Evolutionary conservation across 129 eudicot genomes (phyloP).

Genomic region (sunflower (Helianthus annuus)): HanXRQr2.0-SUNRISE NC_035436.2:80957887-80958386

Average conservation of each 20-base stretch:
- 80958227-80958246: background rate
- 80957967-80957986: background rate
- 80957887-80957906: conserved; percentile 53
- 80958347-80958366: conserved; percentile 75
- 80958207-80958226: background rate
- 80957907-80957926: conserved; percentile 35
- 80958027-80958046: conserved; percentile 67
- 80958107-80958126: conserved; percentile 82
- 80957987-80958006: background rate
- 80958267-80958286: conserved; percentile 57
- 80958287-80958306: conserved; percentile 58
- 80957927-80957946: background rate
- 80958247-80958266: background rate
- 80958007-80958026: conserved; percentile 42
- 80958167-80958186: conserved; percentile 71
- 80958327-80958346: conserved; percentile 69
- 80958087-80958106: conserved; percentile 73
- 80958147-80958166: conserved; percentile 71
- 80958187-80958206: conserved; percentile 42
- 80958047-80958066: conserved; percentile 65
- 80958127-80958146: conserved; percentile 76
- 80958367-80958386: conserved; percentile 7
- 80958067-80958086: conserved; percentile 83
- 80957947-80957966: background rate
- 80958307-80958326: conserved; percentile 72